These are phyloP conservation scores for Conoideocrella luteorostrata DNA, from an alignment of 2,329 filamentous ascomycete genomes.

Conservation along the genomic window DNA sequence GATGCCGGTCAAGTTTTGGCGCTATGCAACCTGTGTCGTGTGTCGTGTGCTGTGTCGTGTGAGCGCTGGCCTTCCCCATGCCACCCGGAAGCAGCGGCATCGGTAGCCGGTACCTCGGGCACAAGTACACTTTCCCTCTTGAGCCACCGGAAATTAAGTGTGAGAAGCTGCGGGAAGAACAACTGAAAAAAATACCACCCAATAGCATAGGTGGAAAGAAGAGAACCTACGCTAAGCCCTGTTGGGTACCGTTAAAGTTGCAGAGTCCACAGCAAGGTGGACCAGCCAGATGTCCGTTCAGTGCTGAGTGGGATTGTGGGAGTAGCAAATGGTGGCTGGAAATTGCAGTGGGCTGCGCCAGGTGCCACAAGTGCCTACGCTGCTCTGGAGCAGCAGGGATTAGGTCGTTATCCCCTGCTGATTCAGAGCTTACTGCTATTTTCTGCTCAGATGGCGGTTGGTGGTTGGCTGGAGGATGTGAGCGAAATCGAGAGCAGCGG, in stretches of 20 bases:
- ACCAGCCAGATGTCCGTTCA: background rate
- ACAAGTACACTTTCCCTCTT: conserved; percentile 1
- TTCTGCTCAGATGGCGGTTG: background rate
- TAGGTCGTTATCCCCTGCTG: background rate
- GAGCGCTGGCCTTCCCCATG: background rate
- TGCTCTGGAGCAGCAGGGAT: background rate
- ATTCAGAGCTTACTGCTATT: background rate
- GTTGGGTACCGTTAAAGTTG: background rate
- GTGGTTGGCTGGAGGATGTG: conserved; percentile 1
- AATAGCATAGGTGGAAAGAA: background rate
- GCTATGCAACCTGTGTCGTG: background rate
- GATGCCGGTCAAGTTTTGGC: background rate
- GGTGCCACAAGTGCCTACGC: conserved; percentile 3
- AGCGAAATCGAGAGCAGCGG: background rate
- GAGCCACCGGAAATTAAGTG: conserved; percentile 1
- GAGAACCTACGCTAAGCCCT: background rate
- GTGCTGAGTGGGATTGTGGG: too few species aligned
- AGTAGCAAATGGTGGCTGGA: conserved; percentile 6
- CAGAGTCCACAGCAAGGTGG: background rate
- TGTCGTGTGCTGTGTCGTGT: background rate
- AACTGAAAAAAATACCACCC: conserved; percentile 1
- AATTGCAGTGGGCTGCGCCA: conserved; percentile 9
- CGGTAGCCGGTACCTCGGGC: background rate
- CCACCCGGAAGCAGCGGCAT: conserved; percentile 7
- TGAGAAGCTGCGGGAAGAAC: background rate